Base-by-base conservation (phyloP, 495 filamentous ascomycete genomes). In the Tuber brumale region DNA sequence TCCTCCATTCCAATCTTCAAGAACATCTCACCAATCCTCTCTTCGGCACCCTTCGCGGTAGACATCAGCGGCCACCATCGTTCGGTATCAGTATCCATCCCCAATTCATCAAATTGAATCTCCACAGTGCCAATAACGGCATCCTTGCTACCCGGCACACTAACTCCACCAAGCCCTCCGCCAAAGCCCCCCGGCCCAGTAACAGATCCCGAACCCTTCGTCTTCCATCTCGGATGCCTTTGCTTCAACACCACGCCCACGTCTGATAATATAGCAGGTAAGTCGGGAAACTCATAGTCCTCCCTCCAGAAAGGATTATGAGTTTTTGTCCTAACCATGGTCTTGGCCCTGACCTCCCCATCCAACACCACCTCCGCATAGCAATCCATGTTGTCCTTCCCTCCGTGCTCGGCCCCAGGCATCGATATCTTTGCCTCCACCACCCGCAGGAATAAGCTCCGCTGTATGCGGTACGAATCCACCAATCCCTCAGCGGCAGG, bases 231-330 rank as follows among this genome's bases (percentile, higher is more conserved):
- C 19, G 85, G 85, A 72, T 90, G 87, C n/a, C 90, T 83, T 78
- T 88, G 89, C 83, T 97, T 99, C 71, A 99, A 84, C 3, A 95
- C 86, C 72, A 99, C 87, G n/a, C 91, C 92, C 14, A 92, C 88
- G 81, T 89, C 92, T 14, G 92, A 94, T 51, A 96, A 83, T 14
- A 92, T 88, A 0, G 93, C 87, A 3, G 95, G 94, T 23, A 99
- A 87, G 84, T 97, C 94, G 61, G 86, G 85, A 81, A 97, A 97
- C 70, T 92, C 89, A 80, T 93, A 94, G 66, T 95, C 94, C 85
- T 98, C 95, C 43, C 94, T 88, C 95, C 96, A 99, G 79, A 98
- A 97, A 0, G 94, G 95, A 81, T 90, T 93, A 72, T 89, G 89
- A 21, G 92, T 94, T 74, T 93, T 92, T 75, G 88, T 87, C 84